Percentiles rank a stretch among this genome's conserved stretches.
These are phyloP conservation scores for Senna siamea DNA, from an alignment of 306 rosid genomes.

Conservation along the genomic window DNA sequence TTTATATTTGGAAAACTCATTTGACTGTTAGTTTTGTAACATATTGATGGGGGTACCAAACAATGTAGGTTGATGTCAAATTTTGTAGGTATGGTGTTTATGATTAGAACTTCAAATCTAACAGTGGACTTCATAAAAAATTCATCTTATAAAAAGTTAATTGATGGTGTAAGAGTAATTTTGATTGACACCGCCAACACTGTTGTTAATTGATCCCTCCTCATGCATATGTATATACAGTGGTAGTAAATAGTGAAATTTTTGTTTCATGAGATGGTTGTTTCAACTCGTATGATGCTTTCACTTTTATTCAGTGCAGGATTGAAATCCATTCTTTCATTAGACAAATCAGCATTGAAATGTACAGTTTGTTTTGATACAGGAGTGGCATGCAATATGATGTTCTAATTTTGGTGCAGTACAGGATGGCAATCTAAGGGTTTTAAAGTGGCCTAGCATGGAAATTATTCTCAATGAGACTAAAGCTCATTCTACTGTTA, in stretches of 20 bases:
- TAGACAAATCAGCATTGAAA: constrained; percentile 29
- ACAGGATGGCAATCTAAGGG: constrained; percentile 88
- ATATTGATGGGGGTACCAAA: no score
- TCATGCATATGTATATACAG: no score
- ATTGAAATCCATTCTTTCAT: constrained; percentile 47
- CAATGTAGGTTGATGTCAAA: no score
- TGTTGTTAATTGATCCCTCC: no score
- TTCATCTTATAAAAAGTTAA: no score
- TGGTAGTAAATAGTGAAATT: neutral
- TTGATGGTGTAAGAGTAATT: no score
- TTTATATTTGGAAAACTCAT: no score
- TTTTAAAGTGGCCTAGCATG: constrained; percentile 96
- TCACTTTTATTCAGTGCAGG: constrained; percentile 52
- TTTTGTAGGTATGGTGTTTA: no score
- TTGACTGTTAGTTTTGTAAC: no score
- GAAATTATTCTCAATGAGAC: constrained; percentile 64
- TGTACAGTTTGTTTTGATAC: constrained; percentile 23
- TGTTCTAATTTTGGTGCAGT: constrained; percentile 68
- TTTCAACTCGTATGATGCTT: constrained; percentile 8
- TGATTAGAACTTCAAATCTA: no score
- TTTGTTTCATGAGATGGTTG: constrained; percentile 25
- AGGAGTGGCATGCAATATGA: constrained; percentile 44
- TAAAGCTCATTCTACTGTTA: constrained; percentile 67
- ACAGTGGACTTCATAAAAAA: no score
- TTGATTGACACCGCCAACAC: no score